phyloP scores from a whole-genome alignment of 441 rosid species.

The Brassica hybrid region DNA sequence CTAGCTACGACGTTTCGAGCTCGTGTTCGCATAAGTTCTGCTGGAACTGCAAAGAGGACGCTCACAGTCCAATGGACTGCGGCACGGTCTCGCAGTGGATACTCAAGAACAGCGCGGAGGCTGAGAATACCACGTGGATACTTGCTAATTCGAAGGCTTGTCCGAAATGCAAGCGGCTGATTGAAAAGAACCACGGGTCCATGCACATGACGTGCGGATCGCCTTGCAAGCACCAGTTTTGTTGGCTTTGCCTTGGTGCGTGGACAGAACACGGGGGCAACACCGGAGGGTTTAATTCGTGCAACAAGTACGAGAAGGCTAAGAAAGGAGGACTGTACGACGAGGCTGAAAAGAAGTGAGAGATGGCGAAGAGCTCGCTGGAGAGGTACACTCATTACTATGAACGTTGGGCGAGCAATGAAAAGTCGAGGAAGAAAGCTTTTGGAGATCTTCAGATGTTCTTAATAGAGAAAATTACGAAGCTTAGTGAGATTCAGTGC shows the following conservation, averaged over 20 bases:
- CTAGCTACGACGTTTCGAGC: background rate
- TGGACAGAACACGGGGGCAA: background rate
- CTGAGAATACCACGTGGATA: slow-evolving; percentile 5
- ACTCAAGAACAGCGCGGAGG: background rate
- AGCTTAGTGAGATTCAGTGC: background rate
- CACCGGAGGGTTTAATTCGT: background rate
- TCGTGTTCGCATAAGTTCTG: slow-evolving; percentile 9
- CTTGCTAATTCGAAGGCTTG: slow-evolving; percentile 11
- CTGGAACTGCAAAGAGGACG: slow-evolving; percentile 11
- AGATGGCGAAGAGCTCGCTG: slow-evolving; percentile 53
- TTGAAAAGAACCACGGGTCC: background rate
- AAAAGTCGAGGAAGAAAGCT: slow-evolving; percentile 21
- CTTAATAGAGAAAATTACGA: background rate
- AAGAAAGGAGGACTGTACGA: background rate
- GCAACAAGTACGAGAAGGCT: slow-evolving; percentile 1
- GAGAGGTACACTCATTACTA: slow-evolving; percentile 73
- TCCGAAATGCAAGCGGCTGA: slow-evolving; percentile 9
- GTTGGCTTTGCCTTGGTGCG: slow-evolving; percentile 7
- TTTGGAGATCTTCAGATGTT: background rate
- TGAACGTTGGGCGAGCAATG: slow-evolving; percentile 74
- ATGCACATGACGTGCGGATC: slow-evolving; percentile 7
- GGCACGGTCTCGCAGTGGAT: slow-evolving; percentile 1
- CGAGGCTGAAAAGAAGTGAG: slow-evolving; percentile 36
- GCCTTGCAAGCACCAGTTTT: background rate
- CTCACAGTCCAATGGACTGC: slow-evolving; percentile 16